phyloP scores from a whole-genome alignment of 164 flowering plant genomes.

The Paratinospora sagittata region DNA sequence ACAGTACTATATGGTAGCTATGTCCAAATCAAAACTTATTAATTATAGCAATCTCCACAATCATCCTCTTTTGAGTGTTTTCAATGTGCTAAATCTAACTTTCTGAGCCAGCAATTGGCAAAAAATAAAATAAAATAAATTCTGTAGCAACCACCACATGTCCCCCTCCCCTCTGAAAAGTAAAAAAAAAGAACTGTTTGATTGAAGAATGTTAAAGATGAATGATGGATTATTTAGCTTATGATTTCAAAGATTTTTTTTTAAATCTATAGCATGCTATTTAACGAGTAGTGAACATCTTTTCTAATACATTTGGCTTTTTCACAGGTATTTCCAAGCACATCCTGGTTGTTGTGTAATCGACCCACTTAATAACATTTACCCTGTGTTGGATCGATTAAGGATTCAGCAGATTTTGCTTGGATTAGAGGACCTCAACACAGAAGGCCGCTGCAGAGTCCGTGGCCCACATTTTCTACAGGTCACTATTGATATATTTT shows the following conservation, averaged over 20 bases:
- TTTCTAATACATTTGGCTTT: constrained; percentile 12
- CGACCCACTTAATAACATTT: constrained; percentile 65
- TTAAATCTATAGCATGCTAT: neutral
- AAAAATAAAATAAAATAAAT: no score
- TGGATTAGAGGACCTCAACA: constrained; percentile 52
- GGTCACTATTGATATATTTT: constrained; percentile 34
- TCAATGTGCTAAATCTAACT: no score
- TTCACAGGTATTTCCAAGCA: constrained; percentile 44
- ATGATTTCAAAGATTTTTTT: neutral
- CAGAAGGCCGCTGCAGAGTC: constrained; percentile 34
- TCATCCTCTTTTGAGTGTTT: no score
- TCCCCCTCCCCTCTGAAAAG: no score
- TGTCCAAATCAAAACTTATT: no score
- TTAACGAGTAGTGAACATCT: neutral
- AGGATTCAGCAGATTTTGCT: constrained; percentile 63
- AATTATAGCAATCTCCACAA: no score
- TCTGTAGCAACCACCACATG: no score
- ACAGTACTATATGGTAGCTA: no score
- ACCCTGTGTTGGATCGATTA: constrained; percentile 73
- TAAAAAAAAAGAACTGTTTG: no score
- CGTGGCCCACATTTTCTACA: constrained; percentile 76
- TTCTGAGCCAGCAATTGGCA: no score
- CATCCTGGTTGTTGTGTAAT: constrained; percentile 48
- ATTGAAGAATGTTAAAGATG: no score
- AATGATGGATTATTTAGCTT: neutral